A percentile compares a stretch with the other conserved stretches of the same genome.
Evolutionary conservation across 495 filamentous ascomycete species (phyloP).

Genomic region (Penicillium soppii): DNA sequence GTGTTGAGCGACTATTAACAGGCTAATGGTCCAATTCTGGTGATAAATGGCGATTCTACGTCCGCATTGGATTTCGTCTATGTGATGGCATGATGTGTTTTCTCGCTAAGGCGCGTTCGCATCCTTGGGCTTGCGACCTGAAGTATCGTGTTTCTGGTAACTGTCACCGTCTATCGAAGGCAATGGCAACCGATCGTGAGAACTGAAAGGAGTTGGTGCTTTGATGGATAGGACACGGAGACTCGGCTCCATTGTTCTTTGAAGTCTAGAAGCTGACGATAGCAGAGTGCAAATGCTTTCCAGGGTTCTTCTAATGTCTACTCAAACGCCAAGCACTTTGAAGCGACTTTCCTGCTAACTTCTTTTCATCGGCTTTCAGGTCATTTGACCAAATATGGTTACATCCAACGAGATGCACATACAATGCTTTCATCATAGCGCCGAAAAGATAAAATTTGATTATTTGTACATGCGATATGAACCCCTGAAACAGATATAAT

Average conservation of each 20-base stretch:
- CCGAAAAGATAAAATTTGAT: not conserved
- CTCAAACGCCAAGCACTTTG: constrained; percentile 1
- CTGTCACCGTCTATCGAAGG: not conserved
- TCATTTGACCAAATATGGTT: not conserved
- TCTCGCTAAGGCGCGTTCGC: not conserved
- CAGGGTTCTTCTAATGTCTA: not conserved
- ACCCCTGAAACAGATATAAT: not conserved
- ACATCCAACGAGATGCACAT: not conserved
- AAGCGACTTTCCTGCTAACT: not conserved
- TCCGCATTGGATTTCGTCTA: not conserved
- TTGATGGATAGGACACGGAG: not conserved
- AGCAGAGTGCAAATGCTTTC: not conserved
- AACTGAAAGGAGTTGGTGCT: not conserved
- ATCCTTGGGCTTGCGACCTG: not conserved
- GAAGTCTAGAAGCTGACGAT: not conserved
- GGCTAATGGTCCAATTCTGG: not conserved
- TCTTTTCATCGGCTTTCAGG: not conserved
- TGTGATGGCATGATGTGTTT: not conserved
- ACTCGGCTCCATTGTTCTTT: not conserved
- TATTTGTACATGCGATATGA: constrained; percentile 11
- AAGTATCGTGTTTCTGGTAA: not conserved
- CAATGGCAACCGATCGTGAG: not conserved
- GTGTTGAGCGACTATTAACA: not conserved
- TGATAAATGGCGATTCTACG: not conserved
- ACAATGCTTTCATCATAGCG: not conserved